Base-by-base conservation (phyloP, 352 stramenopile genomes). In the Peronospora destructor region DNA sequence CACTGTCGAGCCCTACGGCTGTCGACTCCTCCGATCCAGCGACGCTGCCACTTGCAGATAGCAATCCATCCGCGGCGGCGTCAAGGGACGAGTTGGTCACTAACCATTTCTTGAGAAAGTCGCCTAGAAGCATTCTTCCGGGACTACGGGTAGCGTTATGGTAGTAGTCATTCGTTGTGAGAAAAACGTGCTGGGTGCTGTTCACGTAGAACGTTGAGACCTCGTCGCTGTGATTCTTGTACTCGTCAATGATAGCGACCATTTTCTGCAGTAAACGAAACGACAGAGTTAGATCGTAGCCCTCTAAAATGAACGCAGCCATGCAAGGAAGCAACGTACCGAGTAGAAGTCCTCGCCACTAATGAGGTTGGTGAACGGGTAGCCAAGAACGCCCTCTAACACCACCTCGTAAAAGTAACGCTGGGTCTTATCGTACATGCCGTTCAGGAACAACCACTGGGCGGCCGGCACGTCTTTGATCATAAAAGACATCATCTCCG, bases 391-490 rank as follows among this genome's bases (percentile, higher is more conserved):
- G 5, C 73, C 74, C 16, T 84, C 32, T 16, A 64, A 35, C 35
- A 84, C 64, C 23, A 85, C 49, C 45, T 83, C 56, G 53, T 85
- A 88, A 43, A 85, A 88, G 50, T 73, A 70, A 21, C 76, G 76
- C 58, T 88, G 76, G 7, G 61, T 77, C 38, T 56, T 36, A 54
- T 88, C 76, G 49, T 57, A 64, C 61, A 76, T 83, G 35, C 70
- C 83, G 65, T 84, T 65, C 8, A 84, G 53, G 56, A 84, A 84
- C 4, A 88, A 53, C 76, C 76, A 88, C 42, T 84, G 59, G 41
- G 61, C 68, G 19, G 45, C 59, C 5, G 71, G 59, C 5, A 71
- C 67, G 47, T 66, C 46, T 35, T 78, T 49, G 49, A 86, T 69
- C 56, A 86, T 74, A 10, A 60, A 64, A 33, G 64, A 61, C 43